Percentiles rank a stretch among this genome's conserved stretches.
Evolutionary conservation across 139 green algal genomes (phyloP).

Genomic region (Picochlorum sp.): DNA sequence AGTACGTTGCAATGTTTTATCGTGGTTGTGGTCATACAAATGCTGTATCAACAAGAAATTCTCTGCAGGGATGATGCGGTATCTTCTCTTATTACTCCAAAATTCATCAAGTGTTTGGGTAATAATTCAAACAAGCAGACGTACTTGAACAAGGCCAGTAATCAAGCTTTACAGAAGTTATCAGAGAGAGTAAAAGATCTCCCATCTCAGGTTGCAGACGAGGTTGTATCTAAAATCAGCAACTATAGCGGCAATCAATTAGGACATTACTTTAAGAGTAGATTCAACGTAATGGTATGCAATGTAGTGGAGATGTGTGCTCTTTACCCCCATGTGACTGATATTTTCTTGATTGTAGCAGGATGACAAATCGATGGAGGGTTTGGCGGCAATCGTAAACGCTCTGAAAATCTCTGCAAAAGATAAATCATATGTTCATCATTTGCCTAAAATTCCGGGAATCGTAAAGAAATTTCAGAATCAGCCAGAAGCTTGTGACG

Average conservation of each 20-base stretch:
- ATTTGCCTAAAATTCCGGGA: background rate
- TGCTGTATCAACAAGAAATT: background rate
- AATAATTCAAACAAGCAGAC: slow-evolving; percentile 32
- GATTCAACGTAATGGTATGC: too few relatives aligned
- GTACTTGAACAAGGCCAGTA: slow-evolving; percentile 34
- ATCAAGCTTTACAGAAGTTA: background rate
- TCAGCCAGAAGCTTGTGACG: background rate
- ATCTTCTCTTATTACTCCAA: slow-evolving; percentile 1
- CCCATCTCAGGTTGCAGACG: too few relatives aligned
- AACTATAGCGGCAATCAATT: too few relatives aligned
- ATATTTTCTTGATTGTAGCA: too few relatives aligned
- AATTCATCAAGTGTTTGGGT: slow-evolving; percentile 43
- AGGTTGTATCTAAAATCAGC: too few relatives aligned
- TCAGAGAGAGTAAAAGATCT: too few relatives aligned
- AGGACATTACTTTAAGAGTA: too few relatives aligned
- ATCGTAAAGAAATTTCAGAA: slow-evolving; percentile 4
- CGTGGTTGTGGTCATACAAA: background rate
- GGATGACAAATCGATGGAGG: too few relatives aligned
- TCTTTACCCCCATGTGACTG: too few relatives aligned
- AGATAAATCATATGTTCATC: background rate
- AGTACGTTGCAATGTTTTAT: background rate
- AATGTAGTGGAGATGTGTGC: too few relatives aligned
- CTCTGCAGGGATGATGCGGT: background rate
- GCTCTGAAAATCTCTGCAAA: too few relatives aligned
- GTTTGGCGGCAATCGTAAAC: too few relatives aligned